Evolutionary conservation across 805 yeast genomes (phyloP).

Genomic region (Candida hungchunana): DNA sequence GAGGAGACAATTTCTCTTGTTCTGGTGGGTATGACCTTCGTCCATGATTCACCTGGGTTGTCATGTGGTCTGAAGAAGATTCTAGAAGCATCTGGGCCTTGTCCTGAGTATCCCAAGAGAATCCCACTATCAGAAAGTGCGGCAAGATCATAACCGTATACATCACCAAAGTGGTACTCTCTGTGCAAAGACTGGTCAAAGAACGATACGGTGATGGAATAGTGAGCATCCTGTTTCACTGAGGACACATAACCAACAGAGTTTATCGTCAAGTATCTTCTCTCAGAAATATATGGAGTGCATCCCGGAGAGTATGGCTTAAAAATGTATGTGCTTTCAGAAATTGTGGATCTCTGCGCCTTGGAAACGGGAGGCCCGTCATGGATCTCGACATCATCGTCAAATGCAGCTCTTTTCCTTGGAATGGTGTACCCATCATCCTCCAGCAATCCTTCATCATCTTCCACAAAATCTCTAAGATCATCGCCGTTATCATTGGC

Average conservation of each 20-base stretch:
- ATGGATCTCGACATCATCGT: constrained; percentile 4
- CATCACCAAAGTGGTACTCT: constrained; percentile 84
- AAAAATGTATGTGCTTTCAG: constrained; percentile 29
- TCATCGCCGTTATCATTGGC: constrained; percentile 25
- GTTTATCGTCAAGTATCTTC: constrained; percentile 79
- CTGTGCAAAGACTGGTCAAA: constrained; percentile 72
- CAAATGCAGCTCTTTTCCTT: constrained; percentile 16
- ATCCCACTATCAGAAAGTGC: constrained; percentile 65
- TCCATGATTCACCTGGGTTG: constrained; percentile 66
- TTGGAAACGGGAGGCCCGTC: neutral
- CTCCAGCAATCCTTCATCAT: constrained; percentile 57
- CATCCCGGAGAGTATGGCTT: constrained; percentile 81
- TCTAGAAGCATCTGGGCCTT: constrained; percentile 36
- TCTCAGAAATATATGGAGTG: constrained; percentile 68
- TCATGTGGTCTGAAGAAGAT: constrained; percentile 69
- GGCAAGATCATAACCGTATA: constrained; percentile 67
- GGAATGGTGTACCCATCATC: constrained; percentile 46
- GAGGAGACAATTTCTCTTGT: constrained; percentile 58
- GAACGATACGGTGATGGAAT: constrained; percentile 81
- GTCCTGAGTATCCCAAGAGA: constrained; percentile 50
- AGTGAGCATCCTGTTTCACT: constrained; percentile 53
- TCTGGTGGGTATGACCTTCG: constrained; percentile 48
- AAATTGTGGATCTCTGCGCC: neutral
- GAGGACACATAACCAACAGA: constrained; percentile 79
- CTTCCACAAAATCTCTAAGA: constrained; percentile 35